phyloP scores from a whole-genome alignment of 306 rosid genomes.

The Cucurbita moschata region DNA sequence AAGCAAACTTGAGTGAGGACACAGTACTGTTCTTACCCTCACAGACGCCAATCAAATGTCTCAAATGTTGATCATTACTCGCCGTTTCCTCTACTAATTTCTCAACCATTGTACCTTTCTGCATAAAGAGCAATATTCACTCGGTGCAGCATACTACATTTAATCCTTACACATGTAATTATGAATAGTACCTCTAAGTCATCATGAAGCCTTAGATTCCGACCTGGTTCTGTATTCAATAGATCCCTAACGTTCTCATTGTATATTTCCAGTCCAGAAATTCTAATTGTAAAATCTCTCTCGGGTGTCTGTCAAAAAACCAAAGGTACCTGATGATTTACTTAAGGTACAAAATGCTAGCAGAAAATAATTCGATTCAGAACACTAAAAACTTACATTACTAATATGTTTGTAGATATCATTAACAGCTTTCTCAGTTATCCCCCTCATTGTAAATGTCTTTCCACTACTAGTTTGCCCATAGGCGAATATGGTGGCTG shows the following conservation, averaged over 20 bases:
- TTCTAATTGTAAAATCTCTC: constrained; percentile 69
- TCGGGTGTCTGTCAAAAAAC: constrained; percentile 58
- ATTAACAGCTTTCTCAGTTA: constrained; percentile 91
- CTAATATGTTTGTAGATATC: constrained; percentile 81
- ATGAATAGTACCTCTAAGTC: constrained; percentile 70
- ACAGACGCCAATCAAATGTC: constrained; percentile 82
- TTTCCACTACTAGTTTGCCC: constrained; percentile 99
- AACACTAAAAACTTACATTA: constrained; percentile 43
- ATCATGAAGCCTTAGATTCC: constrained; percentile 79
- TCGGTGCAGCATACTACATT: not conserved
- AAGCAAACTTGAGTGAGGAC: not conserved
- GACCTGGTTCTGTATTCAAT: constrained; percentile 82
- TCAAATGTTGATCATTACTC: constrained; percentile 67
- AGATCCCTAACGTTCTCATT: constrained; percentile 92
- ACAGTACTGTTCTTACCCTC: constrained; percentile 43
- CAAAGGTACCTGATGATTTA: constrained; percentile 11
- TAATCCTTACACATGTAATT: not conserved
- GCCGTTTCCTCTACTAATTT: constrained; percentile 94
- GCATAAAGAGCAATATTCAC: constrained; percentile 6
- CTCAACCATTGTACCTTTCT: constrained; percentile 99
- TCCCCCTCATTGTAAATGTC: constrained; percentile 97
- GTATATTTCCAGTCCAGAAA: constrained; percentile 96
- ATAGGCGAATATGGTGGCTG: constrained; percentile 95
- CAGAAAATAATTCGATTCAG: constrained; percentile 1
- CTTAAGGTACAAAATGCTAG: not conserved